A percentile compares a stretch with the other conserved stretches of the same genome.
These are phyloP conservation scores for Sicyos baderoa DNA, from an alignment of 306 rosid species.

Conservation along the genomic window DNA sequence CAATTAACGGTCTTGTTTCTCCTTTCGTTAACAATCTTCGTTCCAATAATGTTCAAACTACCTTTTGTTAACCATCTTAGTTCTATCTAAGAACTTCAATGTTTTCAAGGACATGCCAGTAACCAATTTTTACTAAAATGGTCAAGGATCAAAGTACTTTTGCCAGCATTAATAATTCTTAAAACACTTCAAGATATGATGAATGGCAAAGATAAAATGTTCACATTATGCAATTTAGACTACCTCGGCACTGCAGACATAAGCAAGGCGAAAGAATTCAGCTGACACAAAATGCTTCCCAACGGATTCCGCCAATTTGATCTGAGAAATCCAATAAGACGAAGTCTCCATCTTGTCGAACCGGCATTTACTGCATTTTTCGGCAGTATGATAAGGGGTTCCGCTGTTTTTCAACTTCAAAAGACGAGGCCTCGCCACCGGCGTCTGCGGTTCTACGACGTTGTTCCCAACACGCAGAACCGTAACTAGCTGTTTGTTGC, in stretches of 20 bases:
- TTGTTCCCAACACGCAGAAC: neutral
- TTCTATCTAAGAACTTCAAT: too few species aligned
- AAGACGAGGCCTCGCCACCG: slow-evolving; percentile 5
- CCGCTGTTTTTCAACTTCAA: slow-evolving; percentile 9
- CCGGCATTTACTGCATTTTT: slow-evolving; percentile 28
- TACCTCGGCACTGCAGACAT: slow-evolving; percentile 26
- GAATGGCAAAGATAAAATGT: neutral
- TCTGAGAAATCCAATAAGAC: slow-evolving; percentile 26
- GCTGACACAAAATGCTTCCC: slow-evolving; percentile 30
- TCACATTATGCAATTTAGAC: neutral
- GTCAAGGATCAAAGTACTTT: neutral
- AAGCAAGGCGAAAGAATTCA: slow-evolving; percentile 29
- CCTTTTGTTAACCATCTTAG: too few species aligned
- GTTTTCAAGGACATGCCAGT: neutral
- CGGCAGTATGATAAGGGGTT: slow-evolving; percentile 25
- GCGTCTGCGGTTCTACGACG: slow-evolving; percentile 19
- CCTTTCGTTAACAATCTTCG: neutral
- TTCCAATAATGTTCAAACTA: too few species aligned
- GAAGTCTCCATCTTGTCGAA: slow-evolving; percentile 26
- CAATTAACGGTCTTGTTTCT: neutral
- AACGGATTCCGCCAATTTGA: slow-evolving; percentile 26
- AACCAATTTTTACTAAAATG: neutral
- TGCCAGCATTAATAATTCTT: neutral
- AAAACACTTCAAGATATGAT: neutral
- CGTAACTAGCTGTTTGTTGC: neutral